phyloP scores from a whole-genome alignment of 2,329 filamentous ascomycete genomes.

The Oidium heveae region DNA sequence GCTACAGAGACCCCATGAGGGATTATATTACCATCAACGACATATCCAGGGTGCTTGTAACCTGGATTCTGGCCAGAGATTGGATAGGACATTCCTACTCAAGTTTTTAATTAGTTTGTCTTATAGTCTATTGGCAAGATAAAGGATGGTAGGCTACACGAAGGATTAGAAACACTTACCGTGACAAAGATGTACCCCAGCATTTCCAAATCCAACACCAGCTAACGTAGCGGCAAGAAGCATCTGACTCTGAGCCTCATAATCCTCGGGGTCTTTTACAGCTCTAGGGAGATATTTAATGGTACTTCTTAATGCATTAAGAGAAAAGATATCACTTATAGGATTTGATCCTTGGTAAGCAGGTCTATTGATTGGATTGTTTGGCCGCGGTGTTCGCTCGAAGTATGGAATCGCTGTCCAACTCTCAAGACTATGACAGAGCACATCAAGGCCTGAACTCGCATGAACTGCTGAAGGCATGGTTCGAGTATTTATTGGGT shows the following conservation, averaged over 20 bases:
- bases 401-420: constrained; percentile 95
- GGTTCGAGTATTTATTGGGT: constrained; percentile 72
- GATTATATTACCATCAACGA: constrained; percentile 53
- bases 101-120: background rate
- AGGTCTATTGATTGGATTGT: constrained; percentile 72
- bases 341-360: constrained; percentile 96
- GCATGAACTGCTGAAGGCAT: constrained; percentile 93
- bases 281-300: constrained; percentile 83
- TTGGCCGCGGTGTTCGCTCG: constrained; percentile 58
- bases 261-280: constrained; percentile 67
- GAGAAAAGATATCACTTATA: constrained; percentile 89
- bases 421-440: constrained; percentile 85
- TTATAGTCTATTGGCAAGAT: background rate
- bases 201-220: constrained; percentile 91
- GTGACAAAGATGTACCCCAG: constrained; percentile 73
- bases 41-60: constrained; percentile 75
- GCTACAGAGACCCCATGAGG: constrained; percentile 91
- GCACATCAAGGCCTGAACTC: constrained; percentile 72
- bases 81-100: constrained; percentile 73
- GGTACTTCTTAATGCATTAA: constrained; percentile 59
- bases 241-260: constrained; percentile 88
- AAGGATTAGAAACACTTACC: constrained; percentile 13
- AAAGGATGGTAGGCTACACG: background rate
- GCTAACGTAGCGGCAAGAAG: constrained; percentile 80
- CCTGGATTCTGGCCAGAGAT: constrained; percentile 87